Evolutionary conservation across 2,329 filamentous ascomycete genomes (phyloP), one percentile per base, ranked within the genome.

Genomic region (Cladosporium sp.): DNA sequence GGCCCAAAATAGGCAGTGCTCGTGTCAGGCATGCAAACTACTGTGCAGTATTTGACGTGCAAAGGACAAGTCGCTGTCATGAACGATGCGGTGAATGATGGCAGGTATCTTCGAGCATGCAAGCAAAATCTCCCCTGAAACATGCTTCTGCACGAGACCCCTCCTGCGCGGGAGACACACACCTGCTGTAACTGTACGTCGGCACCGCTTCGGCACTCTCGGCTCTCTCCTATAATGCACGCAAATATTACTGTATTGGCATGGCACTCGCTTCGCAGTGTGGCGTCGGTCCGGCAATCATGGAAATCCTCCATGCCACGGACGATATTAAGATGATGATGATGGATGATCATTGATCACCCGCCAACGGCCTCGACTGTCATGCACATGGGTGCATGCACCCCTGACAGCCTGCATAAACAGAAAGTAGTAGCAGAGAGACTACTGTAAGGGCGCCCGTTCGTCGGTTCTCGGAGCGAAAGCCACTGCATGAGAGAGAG

Each of bases 371-470:
- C 21, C 55, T 5, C 34, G 24, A 18, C 26, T 38, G 32, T 62
- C 59, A 36, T 62, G 47, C 41, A 47, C 41, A 47, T 21, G 41
- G 18, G 10, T 21, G 41, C 51, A 64, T 64, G 61, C 61, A 57
- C 61, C 61, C 61, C 61, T 64, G 61, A 64, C 61, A 64, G 61
- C 61, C 51, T 64, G 61, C 61, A 64, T 63, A 12, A 6, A 47
- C n/a, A 21, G n/a, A 47, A 8, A 47, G 41, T 47, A 24, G 41
- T 24, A 21, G 38, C 38, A 44, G 38, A 44, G 41, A 21, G 41
- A 47, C 41, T 47, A 47, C 41, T 47, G 32, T 41, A 34, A 47
- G 61, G 47, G 51, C 51, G 49, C 61, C 61, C 49, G 15, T 32
- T 49, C 51, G 34, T 64, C 61, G 61, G 61, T 64, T 64, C 26